Percentiles rank a stretch among this genome's conserved stretches.
These are phyloP conservation scores for Fraxinus nigra DNA, from an alignment of 305 asterid species.

Conservation along the genomic window DNA sequence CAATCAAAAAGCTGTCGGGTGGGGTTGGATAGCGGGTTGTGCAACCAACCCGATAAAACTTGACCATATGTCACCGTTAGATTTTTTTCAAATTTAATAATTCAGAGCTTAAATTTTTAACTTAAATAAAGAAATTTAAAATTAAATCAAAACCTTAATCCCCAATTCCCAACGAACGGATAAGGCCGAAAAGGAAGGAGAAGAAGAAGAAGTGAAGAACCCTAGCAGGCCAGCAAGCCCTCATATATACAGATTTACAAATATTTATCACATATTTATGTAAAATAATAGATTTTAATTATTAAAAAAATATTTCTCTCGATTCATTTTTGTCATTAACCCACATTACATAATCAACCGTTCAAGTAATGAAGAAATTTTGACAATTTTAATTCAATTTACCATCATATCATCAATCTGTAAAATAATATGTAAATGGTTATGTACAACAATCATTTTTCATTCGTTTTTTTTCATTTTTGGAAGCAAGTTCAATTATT, in stretches of 20 bases:
- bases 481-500: not conserved
- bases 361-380: not conserved
- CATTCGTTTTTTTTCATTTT: too few species aligned
- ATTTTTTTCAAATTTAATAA: too few species aligned
- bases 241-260: not conserved
- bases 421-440: too few species aligned
- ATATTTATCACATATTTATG: not conserved
- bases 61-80: not conserved
- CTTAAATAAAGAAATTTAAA: not conserved
- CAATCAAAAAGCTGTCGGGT: not conserved
- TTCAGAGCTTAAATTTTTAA: not conserved
- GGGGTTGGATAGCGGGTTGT: not conserved
- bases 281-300: not conserved
- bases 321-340: not conserved
- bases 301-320: too few species aligned
- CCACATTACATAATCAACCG: not conserved
- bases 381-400: not conserved
- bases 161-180: not conserved
- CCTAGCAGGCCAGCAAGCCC: not conserved
- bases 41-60: not conserved
- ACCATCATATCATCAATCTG: not conserved
- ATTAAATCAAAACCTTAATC: too few species aligned
- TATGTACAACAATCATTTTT: not conserved
- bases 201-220: not conserved
- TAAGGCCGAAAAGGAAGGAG: not conserved